Conservation (phyloP, 169 alveolate genomes). For the Plasmodium sp. region DNA sequence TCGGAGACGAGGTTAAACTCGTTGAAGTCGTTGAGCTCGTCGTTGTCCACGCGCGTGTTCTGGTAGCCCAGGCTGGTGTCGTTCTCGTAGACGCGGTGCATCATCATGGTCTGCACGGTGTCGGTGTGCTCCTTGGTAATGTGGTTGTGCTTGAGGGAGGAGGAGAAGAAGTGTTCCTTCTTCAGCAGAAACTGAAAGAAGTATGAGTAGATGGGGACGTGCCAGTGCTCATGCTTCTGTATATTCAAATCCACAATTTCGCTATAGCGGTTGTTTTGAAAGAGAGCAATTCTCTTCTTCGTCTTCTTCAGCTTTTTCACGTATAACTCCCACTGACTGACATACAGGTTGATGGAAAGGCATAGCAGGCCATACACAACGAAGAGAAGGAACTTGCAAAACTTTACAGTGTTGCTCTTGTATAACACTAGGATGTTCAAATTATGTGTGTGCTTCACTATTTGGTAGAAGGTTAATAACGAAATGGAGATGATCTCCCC, state of each 20-base stretch:
- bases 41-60: neutral
- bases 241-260: slow-evolving; percentile 60
- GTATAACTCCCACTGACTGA: slow-evolving; percentile 18
- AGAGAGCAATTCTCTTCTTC: slow-evolving; percentile 16
- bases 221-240: slow-evolving; percentile 15
- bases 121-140: neutral
- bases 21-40: neutral
- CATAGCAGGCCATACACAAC: slow-evolving; percentile 13
- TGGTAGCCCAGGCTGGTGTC: neutral
- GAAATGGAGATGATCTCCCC: slow-evolving; percentile 57
- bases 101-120: neutral
- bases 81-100: neutral
- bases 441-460: slow-evolving; percentile 55
- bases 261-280: slow-evolving; percentile 43
- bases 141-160: neutral
- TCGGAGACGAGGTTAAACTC: neutral
- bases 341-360: slow-evolving; percentile 50
- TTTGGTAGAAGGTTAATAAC: slow-evolving; percentile 42
- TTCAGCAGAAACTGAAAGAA: slow-evolving; percentile 12
- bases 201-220: slow-evolving; percentile 24
- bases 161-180: neutral
- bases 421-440: slow-evolving; percentile 7
- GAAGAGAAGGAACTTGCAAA: slow-evolving; percentile 34
- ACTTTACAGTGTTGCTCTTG: slow-evolving; percentile 2
- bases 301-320: slow-evolving; percentile 10